Base-by-base conservation (phyloP, 1,139 yeast genomes). In the Yamadazyma membranifaciens region DNA sequence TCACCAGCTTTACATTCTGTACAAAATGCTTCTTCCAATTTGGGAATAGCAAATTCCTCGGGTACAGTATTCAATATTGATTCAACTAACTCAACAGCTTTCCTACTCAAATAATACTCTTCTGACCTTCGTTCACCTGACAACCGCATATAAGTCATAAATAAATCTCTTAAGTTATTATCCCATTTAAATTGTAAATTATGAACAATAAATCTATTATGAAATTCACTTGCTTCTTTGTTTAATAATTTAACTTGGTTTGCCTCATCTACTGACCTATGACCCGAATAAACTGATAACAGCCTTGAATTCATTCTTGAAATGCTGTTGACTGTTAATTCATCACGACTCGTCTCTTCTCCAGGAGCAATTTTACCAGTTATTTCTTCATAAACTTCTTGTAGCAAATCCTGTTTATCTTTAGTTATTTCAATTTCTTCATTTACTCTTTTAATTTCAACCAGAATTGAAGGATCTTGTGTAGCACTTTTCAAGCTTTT, bases 171-270 rank as follows among this genome's bases (percentile, higher is more conserved):
- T 10, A 83, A 69, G 6, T 67, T 59, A 45, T 85, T 83, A 56
- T 85, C 83, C 96, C 97, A 89, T 49, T 81, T 84, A 54, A 89
- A 58, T 51, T 81, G 79, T 58, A 89, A 73, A 49, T 85, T 82
- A 54, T 89, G 95, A 26, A 91, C 69, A 45, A 85, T 81, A 56
- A 86, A 91, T 40, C 94, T 68, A 56, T 92, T 91, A 48, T 81
- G 83, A 63, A 81, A 88, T 12, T 53, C 60, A 33, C 63, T 59
- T 3, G 60, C 63, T 2, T 57, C 49, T 10, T 55, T 52, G 26
- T 68, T 56, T 32, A 62, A 49, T 9, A 58, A 54, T 3, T 67
- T 57, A 6, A 63, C 62, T 31, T 56, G 55, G 38, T 62, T 58
- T 52, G 67, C 60, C 5, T 66, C 67, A 45, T 55, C 54, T 44